A percentile compares a stretch with the other conserved stretches of the same genome.
phyloP scores from a whole-genome alignment of 164 flowering plant species.

The Vitis labrusca region DNA sequence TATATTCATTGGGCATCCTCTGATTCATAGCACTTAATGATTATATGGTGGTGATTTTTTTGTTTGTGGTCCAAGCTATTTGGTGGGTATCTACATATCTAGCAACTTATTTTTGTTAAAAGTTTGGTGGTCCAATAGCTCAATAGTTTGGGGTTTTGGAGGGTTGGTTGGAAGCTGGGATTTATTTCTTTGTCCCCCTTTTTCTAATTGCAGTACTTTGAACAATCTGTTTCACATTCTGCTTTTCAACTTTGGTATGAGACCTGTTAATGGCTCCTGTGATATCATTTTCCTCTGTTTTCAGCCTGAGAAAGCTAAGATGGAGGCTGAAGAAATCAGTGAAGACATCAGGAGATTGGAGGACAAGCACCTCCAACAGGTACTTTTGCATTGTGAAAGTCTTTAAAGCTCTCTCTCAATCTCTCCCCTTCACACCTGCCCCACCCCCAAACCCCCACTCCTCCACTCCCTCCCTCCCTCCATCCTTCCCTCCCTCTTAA shows the following conservation, averaged over 20 bases:
- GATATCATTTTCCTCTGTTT: constrained; percentile 5
- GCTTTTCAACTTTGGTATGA: neutral
- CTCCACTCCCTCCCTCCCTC: too few species aligned
- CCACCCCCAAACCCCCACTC: too few species aligned
- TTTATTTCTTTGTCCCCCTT: too few species aligned
- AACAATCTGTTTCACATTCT: too few species aligned
- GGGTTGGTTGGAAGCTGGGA: too few species aligned
- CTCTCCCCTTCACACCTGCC: too few species aligned
- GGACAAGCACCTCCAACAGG: constrained; percentile 57
- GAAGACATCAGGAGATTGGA: constrained; percentile 50
- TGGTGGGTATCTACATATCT: neutral
- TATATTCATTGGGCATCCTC: neutral
- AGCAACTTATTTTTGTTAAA: neutral
- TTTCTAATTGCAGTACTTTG: too few species aligned
- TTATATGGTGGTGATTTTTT: neutral
- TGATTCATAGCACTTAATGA: neutral
- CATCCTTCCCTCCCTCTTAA: too few species aligned
- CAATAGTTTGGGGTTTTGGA: too few species aligned
- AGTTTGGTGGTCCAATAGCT: too few species aligned
- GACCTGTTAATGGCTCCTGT: neutral
- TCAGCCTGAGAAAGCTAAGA: constrained; percentile 47
- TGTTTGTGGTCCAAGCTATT: neutral
- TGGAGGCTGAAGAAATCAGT: constrained; percentile 57
- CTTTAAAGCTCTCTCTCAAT: neutral
- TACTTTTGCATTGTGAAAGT: constrained; percentile 20